Conservation (phyloP, 495 filamentous ascomycete species). For the Neurospora sp. region DNA sequence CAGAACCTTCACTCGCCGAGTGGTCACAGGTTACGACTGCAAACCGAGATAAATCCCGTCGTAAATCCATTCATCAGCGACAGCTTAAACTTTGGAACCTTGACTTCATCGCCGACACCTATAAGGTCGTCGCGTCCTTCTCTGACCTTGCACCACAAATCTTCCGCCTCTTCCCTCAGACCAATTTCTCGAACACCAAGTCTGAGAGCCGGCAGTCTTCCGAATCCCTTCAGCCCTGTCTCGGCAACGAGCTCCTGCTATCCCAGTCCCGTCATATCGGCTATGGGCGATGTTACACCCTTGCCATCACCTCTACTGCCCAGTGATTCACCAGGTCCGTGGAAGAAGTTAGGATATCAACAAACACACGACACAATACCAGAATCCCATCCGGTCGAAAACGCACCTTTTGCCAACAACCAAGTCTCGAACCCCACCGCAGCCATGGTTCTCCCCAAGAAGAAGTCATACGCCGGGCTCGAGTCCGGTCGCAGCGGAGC, state of each 20-base stretch:
- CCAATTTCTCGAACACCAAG: slow-evolving; percentile 40
- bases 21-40: slow-evolving; percentile 20
- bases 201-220: slow-evolving; percentile 28
- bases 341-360: slow-evolving; percentile 43
- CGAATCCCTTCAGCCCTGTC: slow-evolving; percentile 21
- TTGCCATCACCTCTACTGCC: slow-evolving; percentile 78
- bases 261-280: slow-evolving; percentile 57
- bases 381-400: slow-evolving; percentile 29
- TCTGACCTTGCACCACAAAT: slow-evolving; percentile 25
- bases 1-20: slow-evolving; percentile 14
- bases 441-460: slow-evolving; percentile 38
- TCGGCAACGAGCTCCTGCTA: slow-evolving; percentile 36
- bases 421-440: slow-evolving; percentile 42
- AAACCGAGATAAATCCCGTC: slow-evolving; percentile 24
- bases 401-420: slow-evolving; percentile 34
- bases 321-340: slow-evolving; percentile 62
- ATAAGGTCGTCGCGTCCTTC: slow-evolving; percentile 18
- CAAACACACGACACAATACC: slow-evolving; percentile 25
- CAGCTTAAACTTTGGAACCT: slow-evolving; percentile 1
- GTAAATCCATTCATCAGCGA: slow-evolving; percentile 14
- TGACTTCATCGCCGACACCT: slow-evolving; percentile 8
- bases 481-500: slow-evolving; percentile 16
- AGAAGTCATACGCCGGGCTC: slow-evolving; percentile 42
- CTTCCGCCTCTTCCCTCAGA: slow-evolving; percentile 31
- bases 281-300: slow-evolving; percentile 85